Percentiles rank a stretch among this genome's conserved stretches.
These are phyloP conservation scores for Fusarium secorum DNA, from an alignment of 2,329 filamentous ascomycete genomes.

Conservation along the genomic window DNA sequence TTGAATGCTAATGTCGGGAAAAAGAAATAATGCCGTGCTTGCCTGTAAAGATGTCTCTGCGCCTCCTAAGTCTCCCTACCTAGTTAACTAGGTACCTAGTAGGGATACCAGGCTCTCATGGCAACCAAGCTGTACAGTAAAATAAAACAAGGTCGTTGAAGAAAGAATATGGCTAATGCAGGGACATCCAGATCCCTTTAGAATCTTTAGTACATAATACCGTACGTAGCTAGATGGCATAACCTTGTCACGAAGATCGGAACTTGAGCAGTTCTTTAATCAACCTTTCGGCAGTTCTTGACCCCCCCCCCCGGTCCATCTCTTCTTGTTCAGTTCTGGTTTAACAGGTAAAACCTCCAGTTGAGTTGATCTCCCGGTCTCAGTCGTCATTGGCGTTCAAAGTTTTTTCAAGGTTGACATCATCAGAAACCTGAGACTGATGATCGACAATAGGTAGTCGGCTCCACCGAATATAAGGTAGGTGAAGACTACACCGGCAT, in stretches of 20 bases:
- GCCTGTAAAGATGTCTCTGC: background rate
- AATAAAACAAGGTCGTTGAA: background rate
- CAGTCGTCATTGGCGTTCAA: conserved; percentile 9
- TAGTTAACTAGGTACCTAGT: background rate
- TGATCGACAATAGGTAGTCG: conserved; percentile 8
- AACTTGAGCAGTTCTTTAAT: background rate
- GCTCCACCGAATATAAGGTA: background rate
- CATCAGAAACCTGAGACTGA: conserved; percentile 17
- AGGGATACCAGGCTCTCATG: background rate
- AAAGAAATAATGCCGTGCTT: background rate
- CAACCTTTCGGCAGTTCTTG: conserved; percentile 1
- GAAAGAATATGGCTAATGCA: background rate
- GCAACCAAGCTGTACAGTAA: background rate
- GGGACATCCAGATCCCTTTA: background rate
- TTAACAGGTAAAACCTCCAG: background rate
- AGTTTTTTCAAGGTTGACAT: conserved; percentile 21
- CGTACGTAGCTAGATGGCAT: background rate
- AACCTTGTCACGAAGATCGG: background rate
- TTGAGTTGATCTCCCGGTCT: background rate
- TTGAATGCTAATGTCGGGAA: background rate
- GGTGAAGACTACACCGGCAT: background rate
- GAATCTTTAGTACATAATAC: too few species aligned
- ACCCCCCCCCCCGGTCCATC: background rate
- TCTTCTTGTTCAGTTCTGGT: background rate
- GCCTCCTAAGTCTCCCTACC: background rate